Base-by-base conservation (phyloP, 345 rosid genomes). In the Populus pruinosa region DNA sequence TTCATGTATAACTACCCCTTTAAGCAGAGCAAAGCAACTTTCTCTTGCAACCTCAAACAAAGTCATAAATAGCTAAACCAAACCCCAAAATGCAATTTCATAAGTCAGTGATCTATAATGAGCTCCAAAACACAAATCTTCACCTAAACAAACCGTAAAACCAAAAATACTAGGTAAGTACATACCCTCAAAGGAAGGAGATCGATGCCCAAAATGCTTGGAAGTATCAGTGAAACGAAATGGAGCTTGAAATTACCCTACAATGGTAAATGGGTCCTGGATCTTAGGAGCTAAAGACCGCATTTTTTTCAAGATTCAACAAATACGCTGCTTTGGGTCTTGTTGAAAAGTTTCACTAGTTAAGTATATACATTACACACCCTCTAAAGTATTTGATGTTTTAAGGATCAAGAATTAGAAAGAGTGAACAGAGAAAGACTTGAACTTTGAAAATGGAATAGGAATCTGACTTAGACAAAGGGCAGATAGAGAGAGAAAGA, bases 221-320 rank as follows among this genome's bases (percentile, higher is more conserved):
- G 76, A 70, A 72, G 35, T 61, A 74, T 74, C 47, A 64, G 5
- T 65, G 64, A 64, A 77, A 76, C 38, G 72, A 80, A 70, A 76
- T 18, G 78, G 41, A 70, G 25, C 29, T n/a, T 20, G 33, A n/a
- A 67, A 70, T 82, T 69, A 69, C 73, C 83, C 64, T 49, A 53
- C 64, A 55, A 69, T 11, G 66, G 59, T 73, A 82, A 78, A 76
- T 49, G 84, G 78, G 78, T 9, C 41, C 59, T 70, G 65, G 75
- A 79, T 79, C 79, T 77, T 83, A 71, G 25, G 16, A 35, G 63
- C 74, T 61, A 39, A 78, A 39, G 5, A 38, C 23, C 71, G 71
- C 38, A 5, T 50, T 50, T 50, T 13, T 50, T 50, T 49, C 8
- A 50, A 62, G 18, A 62, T 11, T 11, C 27, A 0, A 25, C 14